These are phyloP conservation scores for Glycine tomentella DNA, from an alignment of 306 rosid genomes.

Conservation along the genomic window DNA sequence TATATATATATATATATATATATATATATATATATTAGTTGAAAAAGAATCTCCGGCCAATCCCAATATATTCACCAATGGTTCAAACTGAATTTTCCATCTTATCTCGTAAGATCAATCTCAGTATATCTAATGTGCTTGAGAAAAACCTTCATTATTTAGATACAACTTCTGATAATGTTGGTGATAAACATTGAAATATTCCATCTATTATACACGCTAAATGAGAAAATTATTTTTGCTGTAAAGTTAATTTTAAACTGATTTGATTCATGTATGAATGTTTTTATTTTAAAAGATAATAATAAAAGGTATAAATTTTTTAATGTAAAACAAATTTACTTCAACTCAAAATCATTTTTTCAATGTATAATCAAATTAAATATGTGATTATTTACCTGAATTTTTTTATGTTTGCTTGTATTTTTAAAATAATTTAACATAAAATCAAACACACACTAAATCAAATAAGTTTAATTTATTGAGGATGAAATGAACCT, in stretches of 20 bases:
- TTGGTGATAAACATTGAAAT: neutral
- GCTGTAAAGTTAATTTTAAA: too few relatives aligned
- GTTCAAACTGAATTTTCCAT: neutral
- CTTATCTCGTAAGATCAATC: neutral
- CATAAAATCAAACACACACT: neutral
- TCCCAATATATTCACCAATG: too few relatives aligned
- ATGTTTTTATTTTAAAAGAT: too few relatives aligned
- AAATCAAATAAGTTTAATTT: neutral
- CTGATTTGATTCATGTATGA: too few relatives aligned
- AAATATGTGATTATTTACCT: too few relatives aligned
- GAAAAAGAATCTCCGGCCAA: neutral
- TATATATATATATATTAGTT: neutral
- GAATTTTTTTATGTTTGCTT: too few relatives aligned
- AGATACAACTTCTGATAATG: too few relatives aligned
- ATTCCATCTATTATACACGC: neutral
- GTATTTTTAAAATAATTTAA: too few relatives aligned
- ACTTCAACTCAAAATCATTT: too few relatives aligned
- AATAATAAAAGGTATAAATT: too few relatives aligned
- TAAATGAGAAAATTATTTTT: neutral
- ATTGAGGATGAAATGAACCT: neutral
- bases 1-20: neutral
- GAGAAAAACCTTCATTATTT: neutral
- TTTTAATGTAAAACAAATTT: too few relatives aligned
- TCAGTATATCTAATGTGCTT: neutral
- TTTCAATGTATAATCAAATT: too few relatives aligned